These are phyloP conservation scores for Paraphaeosphaeria minitans DNA, from an alignment of 2,329 filamentous ascomycete species.

Conservation along the genomic window DNA sequence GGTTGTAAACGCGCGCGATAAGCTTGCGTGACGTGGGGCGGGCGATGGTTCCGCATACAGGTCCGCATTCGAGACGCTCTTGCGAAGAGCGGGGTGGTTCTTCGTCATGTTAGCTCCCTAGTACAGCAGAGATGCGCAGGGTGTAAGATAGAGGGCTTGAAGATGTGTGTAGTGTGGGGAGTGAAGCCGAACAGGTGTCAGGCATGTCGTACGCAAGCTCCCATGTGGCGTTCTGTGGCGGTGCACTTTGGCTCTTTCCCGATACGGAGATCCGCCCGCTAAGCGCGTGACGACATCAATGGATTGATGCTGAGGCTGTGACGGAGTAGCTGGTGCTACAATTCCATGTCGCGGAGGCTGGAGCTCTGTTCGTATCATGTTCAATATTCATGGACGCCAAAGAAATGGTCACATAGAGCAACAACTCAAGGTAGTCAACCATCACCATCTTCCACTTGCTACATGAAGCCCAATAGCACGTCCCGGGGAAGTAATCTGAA, in stretches of 20 bases:
- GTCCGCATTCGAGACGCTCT: slow-evolving; percentile 43
- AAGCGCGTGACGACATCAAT: neutral
- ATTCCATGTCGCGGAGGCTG: too few species aligned
- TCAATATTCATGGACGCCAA: too few species aligned
- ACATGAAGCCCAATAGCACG: too few species aligned
- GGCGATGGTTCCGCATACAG: slow-evolving; percentile 45
- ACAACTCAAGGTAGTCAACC: too few species aligned
- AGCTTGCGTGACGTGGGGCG: slow-evolving; percentile 33
- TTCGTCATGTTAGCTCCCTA: slow-evolving; percentile 38
- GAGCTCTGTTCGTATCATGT: too few species aligned
- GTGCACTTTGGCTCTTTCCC: neutral
- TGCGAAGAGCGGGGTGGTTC: slow-evolving; percentile 44
- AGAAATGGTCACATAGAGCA: too few species aligned
- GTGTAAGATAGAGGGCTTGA: neutral
- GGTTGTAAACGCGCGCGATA: slow-evolving; percentile 41
- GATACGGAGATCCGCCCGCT: slow-evolving; percentile 7
- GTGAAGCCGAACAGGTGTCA: slow-evolving; percentile 11
- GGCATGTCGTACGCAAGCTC: slow-evolving; percentile 9
- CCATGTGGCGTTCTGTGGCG: slow-evolving; percentile 10
- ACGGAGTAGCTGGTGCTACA: too few species aligned
- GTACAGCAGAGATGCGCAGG: neutral
- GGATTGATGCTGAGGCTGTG: too few species aligned
- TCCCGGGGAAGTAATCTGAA: neutral
- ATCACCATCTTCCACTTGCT: too few species aligned
- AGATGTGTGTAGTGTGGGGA: neutral